These are phyloP conservation scores for Citrus inodora DNA, from an alignment of 345 rosid genomes.

Conservation along the genomic window DNA sequence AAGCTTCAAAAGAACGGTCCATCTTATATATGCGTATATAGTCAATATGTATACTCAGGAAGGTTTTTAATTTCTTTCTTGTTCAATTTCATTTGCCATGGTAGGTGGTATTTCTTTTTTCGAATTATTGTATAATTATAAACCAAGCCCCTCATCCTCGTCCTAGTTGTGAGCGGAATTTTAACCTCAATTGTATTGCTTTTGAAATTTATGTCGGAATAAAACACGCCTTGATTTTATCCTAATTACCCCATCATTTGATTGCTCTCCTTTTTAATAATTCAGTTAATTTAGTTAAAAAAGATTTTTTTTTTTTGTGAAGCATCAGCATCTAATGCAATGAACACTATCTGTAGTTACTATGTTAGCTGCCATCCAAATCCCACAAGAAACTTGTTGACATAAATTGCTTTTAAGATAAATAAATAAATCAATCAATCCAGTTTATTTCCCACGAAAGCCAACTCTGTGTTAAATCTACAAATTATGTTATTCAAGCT, in stretches of 20 bases:
- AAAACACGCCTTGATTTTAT: neutral
- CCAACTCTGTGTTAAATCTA: conserved; percentile 14
- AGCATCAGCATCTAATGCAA: neutral
- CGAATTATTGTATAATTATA: too few relatives aligned
- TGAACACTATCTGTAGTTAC: neutral
- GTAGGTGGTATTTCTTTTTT: too few relatives aligned
- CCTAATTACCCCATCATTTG: neutral
- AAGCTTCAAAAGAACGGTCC: neutral
- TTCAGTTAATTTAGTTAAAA: neutral
- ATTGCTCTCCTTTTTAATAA: neutral
- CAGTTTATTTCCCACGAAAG: conserved; percentile 11
- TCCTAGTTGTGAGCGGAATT: neutral
- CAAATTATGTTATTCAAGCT: conserved; percentile 13
- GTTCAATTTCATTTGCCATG: neutral
- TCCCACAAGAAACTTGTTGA: neutral
- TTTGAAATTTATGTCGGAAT: neutral
- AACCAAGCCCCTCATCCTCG: too few relatives aligned
- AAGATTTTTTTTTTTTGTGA: too few relatives aligned
- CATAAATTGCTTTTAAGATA: neutral
- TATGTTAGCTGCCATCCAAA: neutral
- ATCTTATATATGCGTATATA: neutral
- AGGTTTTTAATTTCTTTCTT: neutral
- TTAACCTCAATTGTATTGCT: neutral
- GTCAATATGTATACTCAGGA: neutral
- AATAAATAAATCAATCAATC: neutral